A percentile compares a stretch with the other conserved stretches of the same genome.
Conservation (phyloP, 2,329 filamentous ascomycete genomes). For the Catunica adiposa region DNA sequence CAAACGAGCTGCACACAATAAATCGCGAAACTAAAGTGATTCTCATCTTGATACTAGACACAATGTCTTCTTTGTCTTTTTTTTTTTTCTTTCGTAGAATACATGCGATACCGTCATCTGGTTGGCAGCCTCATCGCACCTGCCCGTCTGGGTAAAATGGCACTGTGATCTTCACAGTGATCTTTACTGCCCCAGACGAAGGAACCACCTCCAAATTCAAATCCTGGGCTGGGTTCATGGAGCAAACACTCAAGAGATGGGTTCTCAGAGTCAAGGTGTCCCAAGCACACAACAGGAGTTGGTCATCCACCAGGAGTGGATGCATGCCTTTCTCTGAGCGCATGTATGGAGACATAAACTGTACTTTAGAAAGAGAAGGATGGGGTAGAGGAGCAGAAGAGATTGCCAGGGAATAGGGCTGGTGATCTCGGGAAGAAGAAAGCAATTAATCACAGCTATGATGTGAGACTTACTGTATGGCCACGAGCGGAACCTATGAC, state of each 20-base stretch:
- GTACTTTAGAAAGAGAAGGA: background rate
- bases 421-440: background rate
- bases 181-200: background rate
- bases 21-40: too few relatives aligned
- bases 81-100: too few relatives aligned
- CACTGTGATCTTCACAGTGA: too few relatives aligned
- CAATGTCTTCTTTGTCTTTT: too few relatives aligned
- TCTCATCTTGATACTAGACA: too few relatives aligned
- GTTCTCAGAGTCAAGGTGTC: too few relatives aligned
- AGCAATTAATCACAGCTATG: background rate
- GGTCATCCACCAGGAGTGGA: too few relatives aligned
- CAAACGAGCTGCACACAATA: background rate
- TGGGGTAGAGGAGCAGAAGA: slow-evolving; percentile 3
- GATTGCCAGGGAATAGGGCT: background rate
- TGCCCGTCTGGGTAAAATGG: background rate
- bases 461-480: background rate
- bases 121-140: background rate
- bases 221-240: background rate
- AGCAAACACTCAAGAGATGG: background rate
- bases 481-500: background rate
- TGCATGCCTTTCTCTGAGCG: too few relatives aligned
- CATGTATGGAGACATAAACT: background rate
- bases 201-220: background rate
- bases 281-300: too few relatives aligned
- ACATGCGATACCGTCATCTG: background rate